Percentiles rank a stretch among this genome's conserved stretches.
phyloP scores from a whole-genome alignment of 345 rosid species.

The Euphorbia tirucalli region DNA sequence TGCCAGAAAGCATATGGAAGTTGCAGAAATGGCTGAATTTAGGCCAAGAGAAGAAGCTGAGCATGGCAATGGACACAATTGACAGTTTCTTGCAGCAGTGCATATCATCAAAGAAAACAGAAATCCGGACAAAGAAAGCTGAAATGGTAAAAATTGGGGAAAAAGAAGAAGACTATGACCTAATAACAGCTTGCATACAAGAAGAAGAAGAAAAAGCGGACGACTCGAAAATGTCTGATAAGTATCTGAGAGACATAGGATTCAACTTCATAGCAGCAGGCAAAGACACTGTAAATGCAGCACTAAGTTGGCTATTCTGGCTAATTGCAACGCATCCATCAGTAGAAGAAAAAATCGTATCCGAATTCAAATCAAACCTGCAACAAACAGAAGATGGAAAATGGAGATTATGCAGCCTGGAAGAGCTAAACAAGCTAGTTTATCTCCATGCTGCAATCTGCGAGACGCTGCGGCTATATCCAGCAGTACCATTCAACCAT shows the following conservation, averaged over 20 bases:
- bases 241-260: slow-evolving; percentile 28
- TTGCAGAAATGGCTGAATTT: slow-evolving; percentile 26
- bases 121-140: neutral
- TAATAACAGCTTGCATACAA: slow-evolving; percentile 22
- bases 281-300: slow-evolving; percentile 37
- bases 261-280: slow-evolving; percentile 36
- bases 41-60: slow-evolving; percentile 28
- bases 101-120: slow-evolving; percentile 16
- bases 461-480: slow-evolving; percentile 73
- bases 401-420: neutral
- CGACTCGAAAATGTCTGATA: slow-evolving; percentile 7
- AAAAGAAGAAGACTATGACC: slow-evolving; percentile 21
- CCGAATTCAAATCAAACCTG: slow-evolving; percentile 24
- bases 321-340: slow-evolving; percentile 34
- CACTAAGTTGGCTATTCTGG: slow-evolving; percentile 43
- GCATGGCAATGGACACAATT: neutral
- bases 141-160: neutral
- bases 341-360: slow-evolving; percentile 23
- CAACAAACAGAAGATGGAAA: neutral
- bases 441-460: slow-evolving; percentile 50
- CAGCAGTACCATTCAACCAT: slow-evolving; percentile 74
- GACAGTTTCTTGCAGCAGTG: slow-evolving; percentile 18
- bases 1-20: slow-evolving; percentile 22
- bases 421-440: slow-evolving; percentile 48
- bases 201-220: slow-evolving; percentile 10